Base-by-base conservation (phyloP, 2,329 filamentous ascomycete species). In the Cladobotryum mycophilum region DNA sequence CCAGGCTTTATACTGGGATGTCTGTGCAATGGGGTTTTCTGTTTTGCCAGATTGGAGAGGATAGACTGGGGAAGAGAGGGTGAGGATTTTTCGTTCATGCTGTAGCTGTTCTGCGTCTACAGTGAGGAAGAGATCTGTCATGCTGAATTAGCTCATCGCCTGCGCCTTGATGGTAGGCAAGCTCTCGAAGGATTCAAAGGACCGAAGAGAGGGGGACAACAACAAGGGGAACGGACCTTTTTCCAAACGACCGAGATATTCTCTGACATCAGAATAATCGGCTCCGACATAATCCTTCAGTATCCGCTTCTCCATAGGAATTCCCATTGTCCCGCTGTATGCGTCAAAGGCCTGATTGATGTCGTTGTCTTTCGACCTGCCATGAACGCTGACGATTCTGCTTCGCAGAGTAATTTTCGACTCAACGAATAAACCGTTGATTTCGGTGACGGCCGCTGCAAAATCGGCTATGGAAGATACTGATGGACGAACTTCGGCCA, bases 381-480 rank as follows among this genome's bases (percentile, higher is more conserved):
- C 18, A 14, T 54, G 22, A n/a, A 54, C 18, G 30, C 46, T 54
- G 5, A 54, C 36, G 25, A 51, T 45, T 20, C 45, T 33, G n/a
- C 37, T 54, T 9, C 52, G 49, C 4, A 54, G 43, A n/a, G 46
- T 36, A 15, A 52, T 40, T 35, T 54, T 49, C 9, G 49, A 52
- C 12, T 54, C 52, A 25, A 49, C 34, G 22, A 54, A 54, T 13
- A 52, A 7, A 18, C 49, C 52, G n/a, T 54, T 54, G 17, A 54
- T 52, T 38, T 54, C 49, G 12, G 43, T 46, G 35, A 43, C 34
- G 20, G 52, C 49, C 8, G 41, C 49, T 18, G 49, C 45, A 20
- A 54, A 46, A 8, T 47, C 52, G 5, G 49, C 18, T 12, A 54
- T 43, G 4, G 52, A 41, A 14, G 52, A 52, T 5, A 44, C 41